A percentile compares a stretch with the other conserved stretches of the same genome.
phyloP scores from a whole-genome alignment of 306 rosid species.

The Citrullus mucosospermus region DNA sequence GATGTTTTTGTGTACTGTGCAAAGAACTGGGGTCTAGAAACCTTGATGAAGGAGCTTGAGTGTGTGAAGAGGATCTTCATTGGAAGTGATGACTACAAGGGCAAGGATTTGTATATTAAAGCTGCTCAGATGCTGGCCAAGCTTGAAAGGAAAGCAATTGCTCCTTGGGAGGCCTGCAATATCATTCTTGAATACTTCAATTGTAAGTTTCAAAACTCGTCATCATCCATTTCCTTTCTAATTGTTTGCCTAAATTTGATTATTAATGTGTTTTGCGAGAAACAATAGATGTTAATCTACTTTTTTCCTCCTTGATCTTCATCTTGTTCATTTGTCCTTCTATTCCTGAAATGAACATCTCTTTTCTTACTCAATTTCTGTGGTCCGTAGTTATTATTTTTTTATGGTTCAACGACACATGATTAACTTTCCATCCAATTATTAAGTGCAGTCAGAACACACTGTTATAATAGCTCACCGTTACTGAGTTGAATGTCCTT shows the following conservation, averaged over 20 bases:
- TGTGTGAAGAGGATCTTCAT: conserved; percentile 77
- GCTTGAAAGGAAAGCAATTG: conserved; percentile 50
- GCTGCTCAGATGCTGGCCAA: conserved; percentile 55
- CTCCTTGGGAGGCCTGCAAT: conserved; percentile 84
- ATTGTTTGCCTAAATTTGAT: neutral
- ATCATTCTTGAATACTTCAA: conserved; percentile 66
- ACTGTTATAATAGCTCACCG: neutral
- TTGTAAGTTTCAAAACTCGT: conserved; percentile 36
- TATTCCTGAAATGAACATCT: neutral
- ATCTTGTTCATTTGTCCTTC: neutral
- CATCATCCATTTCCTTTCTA: neutral
- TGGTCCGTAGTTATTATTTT: neutral
- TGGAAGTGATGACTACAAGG: conserved; percentile 80
- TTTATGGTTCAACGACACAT: neutral
- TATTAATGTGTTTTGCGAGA: neutral
- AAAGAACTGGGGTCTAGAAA: conserved; percentile 83
- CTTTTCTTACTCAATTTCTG: neutral
- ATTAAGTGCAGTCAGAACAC: neutral
- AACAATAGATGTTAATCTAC: neutral
- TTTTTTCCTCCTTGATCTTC: neutral
- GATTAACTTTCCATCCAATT: neutral
- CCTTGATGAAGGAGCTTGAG: conserved; percentile 76
- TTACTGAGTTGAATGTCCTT: neutral
- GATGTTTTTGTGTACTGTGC: conserved; percentile 83
- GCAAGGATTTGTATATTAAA: conserved; percentile 67